Evolutionary conservation across 2,329 filamentous ascomycete species (phyloP), one percentile per base, ranked within the genome.

Genomic region (Penicillium corylophilum): DNA sequence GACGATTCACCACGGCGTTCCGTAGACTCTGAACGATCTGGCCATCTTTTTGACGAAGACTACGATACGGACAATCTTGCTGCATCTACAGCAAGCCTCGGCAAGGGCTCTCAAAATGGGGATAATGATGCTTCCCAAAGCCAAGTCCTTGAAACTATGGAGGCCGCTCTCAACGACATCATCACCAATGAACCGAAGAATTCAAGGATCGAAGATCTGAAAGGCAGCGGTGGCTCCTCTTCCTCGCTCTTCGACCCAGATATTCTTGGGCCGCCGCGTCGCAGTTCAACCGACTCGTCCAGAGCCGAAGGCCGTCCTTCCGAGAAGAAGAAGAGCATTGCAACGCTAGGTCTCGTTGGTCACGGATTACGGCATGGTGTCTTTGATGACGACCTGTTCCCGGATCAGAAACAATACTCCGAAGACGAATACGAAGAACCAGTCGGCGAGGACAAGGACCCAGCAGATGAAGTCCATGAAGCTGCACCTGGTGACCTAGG

Each of bases 401-500:
- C 86, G 1, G 93, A 97, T 57, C 90, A 95, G 64, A 69, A 73
- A 63, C 91, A 86, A 63, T 90, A 90, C 60, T 78, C 92, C 5
- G 88, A 92, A 46, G 93, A 96, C 61, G 91, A 96, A 63, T 85
- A 87, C 46, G 89, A 91, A 45, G 90, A 93, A 52, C 80, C 80
- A 1, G 82, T 85, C 9, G 79, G 79, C 18, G 77, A 77, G 2
- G 77, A 79, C 12, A 83, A 85, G 42, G 80, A 85, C 4, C 83
- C 87, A 12, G 83, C 85, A 18, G 91, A 96, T 57, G 87, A 91
- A 60, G 90, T 99, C 8, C 90, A 95, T 61, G 89, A 96, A 77
- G 95, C 94, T 39, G 93, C 91, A 0, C 94, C 95, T 1, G 94
- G 94, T 33, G 94, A 99, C 68, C 81, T 99, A 2, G 94, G 94